Base-by-base conservation (phyloP, 768 basidiomycete genomes). In the Psilocybe cubensis region DNA sequence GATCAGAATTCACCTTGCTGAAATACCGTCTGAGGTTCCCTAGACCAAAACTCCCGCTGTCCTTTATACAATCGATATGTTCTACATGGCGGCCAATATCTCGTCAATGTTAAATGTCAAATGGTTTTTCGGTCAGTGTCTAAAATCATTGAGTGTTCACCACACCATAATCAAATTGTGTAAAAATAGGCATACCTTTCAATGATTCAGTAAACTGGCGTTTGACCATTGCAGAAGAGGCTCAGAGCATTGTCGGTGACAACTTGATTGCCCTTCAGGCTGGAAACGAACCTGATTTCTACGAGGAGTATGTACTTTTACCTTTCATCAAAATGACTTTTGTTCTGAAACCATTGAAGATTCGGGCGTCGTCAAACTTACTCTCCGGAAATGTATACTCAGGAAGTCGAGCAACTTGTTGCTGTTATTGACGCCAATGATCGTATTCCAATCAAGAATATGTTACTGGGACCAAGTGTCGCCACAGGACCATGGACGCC, bases 211-310 rank as follows among this genome's bases (percentile, higher is more conserved):
- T 71, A 24, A 71, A 85, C 66, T 82, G 79, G 75, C 72, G 79
- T 3, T 66, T 86, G 9, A 68, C 68, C 25, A 83, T 89, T 31
- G 87, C 84, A 6, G 79, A 84, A 64, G 70, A 80, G 38, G 84
- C 83, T 5, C 80, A 89, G 66, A 59, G 68, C 17, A 86, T 91
- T 56, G 75, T 92, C 2, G 91, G 91, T 1, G 72, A 80, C 50
- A 76, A 83, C 57, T 72, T 92, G 18, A 68, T 88, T 18, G 91
- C 86, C 0, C 71, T 89, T 7, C 86, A 90, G 66, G 81, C 85
- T 2, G 89, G 86, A 1, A 91, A 92, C 66, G 91, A 92, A 71
- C 91, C 90, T n/a, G 91, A 94, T 74, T 80, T 91, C 61, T 93
- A 87, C 60, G 72, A 77, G 14, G 57, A 65, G 68, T 77, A 72